Conservation (phyloP, 352 stramenopile species). For the Blastocystis hominis region DNA sequence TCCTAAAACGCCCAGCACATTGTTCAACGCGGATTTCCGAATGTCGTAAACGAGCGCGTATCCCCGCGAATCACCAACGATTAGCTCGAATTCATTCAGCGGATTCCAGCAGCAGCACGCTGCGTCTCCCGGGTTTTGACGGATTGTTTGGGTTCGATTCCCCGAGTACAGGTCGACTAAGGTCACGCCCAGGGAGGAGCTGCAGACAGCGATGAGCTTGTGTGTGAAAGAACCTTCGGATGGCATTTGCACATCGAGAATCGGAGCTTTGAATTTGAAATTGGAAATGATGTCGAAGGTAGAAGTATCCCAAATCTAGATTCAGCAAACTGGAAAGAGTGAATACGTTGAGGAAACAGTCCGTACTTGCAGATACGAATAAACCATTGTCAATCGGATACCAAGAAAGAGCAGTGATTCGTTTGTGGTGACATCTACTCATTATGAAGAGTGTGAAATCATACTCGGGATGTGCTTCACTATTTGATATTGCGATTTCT, state of each 20-base stretch:
- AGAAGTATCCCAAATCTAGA: constrained; percentile 28
- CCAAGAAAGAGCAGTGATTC: constrained; percentile 35
- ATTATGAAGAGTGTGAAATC: background rate
- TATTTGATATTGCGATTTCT: background rate
- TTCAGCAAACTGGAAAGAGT: background rate
- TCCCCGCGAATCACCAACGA: background rate
- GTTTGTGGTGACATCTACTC: constrained; percentile 11
- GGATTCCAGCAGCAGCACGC: constrained; percentile 44
- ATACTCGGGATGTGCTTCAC: background rate
- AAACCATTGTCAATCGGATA: constrained; percentile 23
- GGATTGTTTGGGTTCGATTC: background rate
- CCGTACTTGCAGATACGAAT: background rate
- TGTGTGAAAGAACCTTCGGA: background rate
- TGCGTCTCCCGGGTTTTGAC: background rate
- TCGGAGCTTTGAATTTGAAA: background rate
- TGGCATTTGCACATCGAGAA: constrained; percentile 35
- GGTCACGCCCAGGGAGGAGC: background rate
- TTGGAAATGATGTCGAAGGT: constrained; percentile 6
- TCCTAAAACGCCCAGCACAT: background rate
- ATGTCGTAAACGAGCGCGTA: background rate
- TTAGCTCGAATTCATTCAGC: constrained; percentile 35
- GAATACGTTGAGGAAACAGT: constrained; percentile 10
- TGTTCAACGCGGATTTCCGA: constrained; percentile 4
- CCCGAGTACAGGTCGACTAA: constrained; percentile 34
- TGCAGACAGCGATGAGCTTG: constrained; percentile 17